Evolutionary conservation across 176 grass and related monocot species (phyloP), one percentile per base, ranked within the genome.

Genomic region (Neostapfia colusana): DNA sequence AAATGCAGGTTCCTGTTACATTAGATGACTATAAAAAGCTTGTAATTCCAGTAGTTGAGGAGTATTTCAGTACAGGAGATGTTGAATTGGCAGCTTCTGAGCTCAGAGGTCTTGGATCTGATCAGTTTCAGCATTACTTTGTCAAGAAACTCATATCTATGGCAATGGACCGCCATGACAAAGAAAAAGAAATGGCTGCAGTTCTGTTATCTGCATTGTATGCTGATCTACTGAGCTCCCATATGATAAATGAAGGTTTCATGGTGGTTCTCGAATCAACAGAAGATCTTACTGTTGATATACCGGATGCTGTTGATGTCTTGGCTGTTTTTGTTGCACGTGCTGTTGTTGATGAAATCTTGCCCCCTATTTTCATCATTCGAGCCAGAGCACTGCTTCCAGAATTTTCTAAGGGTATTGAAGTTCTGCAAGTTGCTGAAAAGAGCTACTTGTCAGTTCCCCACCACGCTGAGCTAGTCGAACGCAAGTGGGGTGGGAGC

Each of bases 171-270:
- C 84, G 89, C 12, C 84, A 89, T 85, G 93, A 96, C 67, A 96
- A 90, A 84, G 84, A 92, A 78, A 96, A 96, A 88, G 93, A 96
- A 84, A 96, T 96, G 93, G 62, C 89, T 0, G 92, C 93, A 73
- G 55, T 96, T 90, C 56, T 96, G 57, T 40, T 92, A 35, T 92
- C 93, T 65, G 67, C 84, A 18, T 72, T 96, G 70, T 96, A 92
- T 87, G 90, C 79, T 53, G 89, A 92, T 85, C 49, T 84, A 69
- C 72, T 96, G 43, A 80, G 66, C 70, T 89, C 93, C 24, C 80
- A 57, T 70, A 85, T 78, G 53, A 90, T 90, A 68, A 92, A 74
- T 54, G 82, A 89, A 88, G 93, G 93, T 31, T 96, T 92, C 73
- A 85, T 92, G 58, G 71, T 85, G 69, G 81, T 96, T 85, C 56